Evolutionary conservation across 139 green algal species (phyloP).

Genomic region (Diplosphaera chodatii): DNA sequence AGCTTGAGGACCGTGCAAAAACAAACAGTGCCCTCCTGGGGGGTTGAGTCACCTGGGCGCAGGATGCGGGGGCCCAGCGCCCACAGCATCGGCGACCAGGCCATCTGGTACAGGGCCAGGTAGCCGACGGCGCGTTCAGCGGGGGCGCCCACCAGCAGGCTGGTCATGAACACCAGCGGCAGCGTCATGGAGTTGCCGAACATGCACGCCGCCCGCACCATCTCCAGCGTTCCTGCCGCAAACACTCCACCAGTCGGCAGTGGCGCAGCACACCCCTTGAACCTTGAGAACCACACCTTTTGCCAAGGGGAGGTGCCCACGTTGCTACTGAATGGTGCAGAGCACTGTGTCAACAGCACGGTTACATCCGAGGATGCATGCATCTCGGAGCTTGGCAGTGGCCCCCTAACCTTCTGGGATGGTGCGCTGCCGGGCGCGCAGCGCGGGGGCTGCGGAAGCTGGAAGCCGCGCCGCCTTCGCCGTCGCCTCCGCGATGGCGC

Average conservation of each 20-base stretch:
- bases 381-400: too few relatives aligned
- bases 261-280: too few relatives aligned
- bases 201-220: conserved; percentile 38
- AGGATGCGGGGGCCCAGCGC: conserved; percentile 39
- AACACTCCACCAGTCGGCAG: too few relatives aligned
- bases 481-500: conserved; percentile 24
- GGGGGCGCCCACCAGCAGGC: conserved; percentile 32
- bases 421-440: conserved; percentile 10
- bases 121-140: conserved; percentile 31
- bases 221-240: conserved; percentile 24
- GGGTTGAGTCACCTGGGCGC: conserved; percentile 4
- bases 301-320: too few relatives aligned
- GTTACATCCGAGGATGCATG: too few relatives aligned
- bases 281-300: too few relatives aligned
- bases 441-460: conserved; percentile 9
- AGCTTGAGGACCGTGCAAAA: too few relatives aligned
- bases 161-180: conserved; percentile 47
- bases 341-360: too few relatives aligned
- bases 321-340: too few relatives aligned
- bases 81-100: conserved; percentile 55
- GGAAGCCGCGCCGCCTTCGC: conserved; percentile 29
- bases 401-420: conserved; percentile 13
- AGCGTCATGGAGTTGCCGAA: conserved; percentile 73
- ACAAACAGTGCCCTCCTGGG: neutral
- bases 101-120: conserved; percentile 36